These are phyloP conservation scores for Geotrichum reessii DNA, from an alignment of 1,139 yeast genomes.

Conservation along the genomic window DNA sequence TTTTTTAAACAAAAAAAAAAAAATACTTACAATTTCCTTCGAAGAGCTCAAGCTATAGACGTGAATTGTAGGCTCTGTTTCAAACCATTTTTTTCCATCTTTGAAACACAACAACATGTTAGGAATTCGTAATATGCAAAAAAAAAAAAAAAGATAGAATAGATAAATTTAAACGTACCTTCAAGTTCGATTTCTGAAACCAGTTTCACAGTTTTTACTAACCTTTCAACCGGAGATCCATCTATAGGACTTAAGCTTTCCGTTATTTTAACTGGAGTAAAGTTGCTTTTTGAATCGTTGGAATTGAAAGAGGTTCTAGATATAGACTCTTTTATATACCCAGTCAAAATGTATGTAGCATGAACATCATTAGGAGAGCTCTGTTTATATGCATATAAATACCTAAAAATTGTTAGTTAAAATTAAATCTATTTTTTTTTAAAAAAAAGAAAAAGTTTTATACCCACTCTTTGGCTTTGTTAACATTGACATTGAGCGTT, in stretches of 20 bases:
- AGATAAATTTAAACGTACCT: constrained; percentile 5
- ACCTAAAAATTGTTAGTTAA: constrained; percentile 6
- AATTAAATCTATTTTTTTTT: background rate
- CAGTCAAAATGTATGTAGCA: constrained; percentile 26
- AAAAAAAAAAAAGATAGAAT: background rate
- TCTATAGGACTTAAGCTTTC: constrained; percentile 16
- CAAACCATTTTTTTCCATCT: constrained; percentile 12
- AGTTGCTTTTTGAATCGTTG: constrained; percentile 17
- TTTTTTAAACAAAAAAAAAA: background rate
- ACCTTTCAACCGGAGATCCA: background rate
- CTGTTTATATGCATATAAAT: constrained; percentile 21
- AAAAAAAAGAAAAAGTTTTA: too few species aligned
- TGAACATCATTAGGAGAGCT: constrained; percentile 19
- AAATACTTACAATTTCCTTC: constrained; percentile 11
- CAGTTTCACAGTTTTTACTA: constrained; percentile 5
- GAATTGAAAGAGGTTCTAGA: background rate
- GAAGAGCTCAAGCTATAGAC: constrained; percentile 17
- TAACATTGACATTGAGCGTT: constrained; percentile 11
- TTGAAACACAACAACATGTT: background rate
- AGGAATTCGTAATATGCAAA: background rate
- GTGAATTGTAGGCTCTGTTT: constrained; percentile 11
- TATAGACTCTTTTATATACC: constrained; percentile 12
- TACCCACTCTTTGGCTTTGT: constrained; percentile 18
- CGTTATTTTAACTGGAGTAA: constrained; percentile 23
- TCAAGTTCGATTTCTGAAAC: constrained; percentile 17